Base-by-base conservation (phyloP, 345 rosid genomes). In the Lenwebbia sp. region DNA sequence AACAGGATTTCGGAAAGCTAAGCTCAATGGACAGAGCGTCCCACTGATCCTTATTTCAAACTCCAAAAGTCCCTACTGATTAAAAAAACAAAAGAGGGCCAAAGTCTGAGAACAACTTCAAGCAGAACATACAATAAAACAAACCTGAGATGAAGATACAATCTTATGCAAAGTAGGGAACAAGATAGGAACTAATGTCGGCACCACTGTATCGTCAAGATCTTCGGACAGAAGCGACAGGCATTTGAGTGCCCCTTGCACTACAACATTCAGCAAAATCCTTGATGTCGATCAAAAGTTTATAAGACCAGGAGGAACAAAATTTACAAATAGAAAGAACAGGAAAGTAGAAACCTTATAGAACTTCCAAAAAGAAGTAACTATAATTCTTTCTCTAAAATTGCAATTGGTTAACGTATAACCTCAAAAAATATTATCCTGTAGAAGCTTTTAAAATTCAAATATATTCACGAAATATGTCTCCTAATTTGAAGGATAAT, bases 201-300 rank as follows among this genome's bases (percentile, higher is more conserved):
- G 98, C 91, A 97, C 95, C 89, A 91, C 85, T 81, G 91, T 88
- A 90, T 97, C 99, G 86, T 95, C 99, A 89, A 97, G 89, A 87
- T 97, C 98, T 30, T 93, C 94, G 1, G 97, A 93, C 83, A 97
- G 92, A 90, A 97, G 96, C 51, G 98, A 94, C 91, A 95, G 85
- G 88, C 99, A 97, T 91, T 94, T 93, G 89, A 96, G 91, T 90
- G 95, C 98, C 55, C 98, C 99, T 84, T 93, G 91, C 87, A 97
- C 99, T 97, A 86, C 87, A 91, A 85, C 89, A 85, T 83, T 83
- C 85, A 52, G 84, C 83, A 85, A 28, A 86, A 47, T 50, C 87
- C 17, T 81, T 86, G 41, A 86, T 84, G 56, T 47, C 82, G 55
- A 28, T 83, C 62, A 88, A 50, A 83, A 55, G 84, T 78, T 82